A percentile compares a stretch with the other conserved stretches of the same genome.
Evolutionary conservation across 306 rosid genomes (phyloP).

Genomic region (Benincasa hispida): DNA sequence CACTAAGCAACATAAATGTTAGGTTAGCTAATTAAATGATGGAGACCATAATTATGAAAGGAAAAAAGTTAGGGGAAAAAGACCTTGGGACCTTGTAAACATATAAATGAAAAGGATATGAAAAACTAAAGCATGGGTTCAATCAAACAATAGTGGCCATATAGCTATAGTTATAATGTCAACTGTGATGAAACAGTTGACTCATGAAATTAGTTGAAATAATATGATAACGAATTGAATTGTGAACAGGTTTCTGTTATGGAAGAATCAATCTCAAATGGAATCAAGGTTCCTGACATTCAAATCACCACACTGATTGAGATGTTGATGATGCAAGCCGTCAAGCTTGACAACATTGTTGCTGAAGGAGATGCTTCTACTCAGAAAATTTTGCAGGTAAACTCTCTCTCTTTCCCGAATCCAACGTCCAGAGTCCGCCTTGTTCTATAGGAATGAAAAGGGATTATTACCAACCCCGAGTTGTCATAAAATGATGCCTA

Average conservation of each 20-base stretch:
- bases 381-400: slow-evolving; percentile 55
- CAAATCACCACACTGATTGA: slow-evolving; percentile 68
- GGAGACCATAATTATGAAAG: no score
- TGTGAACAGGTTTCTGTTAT: slow-evolving; percentile 34
- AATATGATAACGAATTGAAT: neutral
- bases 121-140: neutral
- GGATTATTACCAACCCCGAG: no score
- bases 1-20: no score
- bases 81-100: no score
- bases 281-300: slow-evolving; percentile 66
- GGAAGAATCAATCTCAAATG: slow-evolving; percentile 41
- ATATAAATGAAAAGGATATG: no score
- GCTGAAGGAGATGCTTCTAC: slow-evolving; percentile 65
- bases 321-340: slow-evolving; percentile 85
- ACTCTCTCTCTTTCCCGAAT: neutral
- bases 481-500: neutral
- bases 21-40: no score
- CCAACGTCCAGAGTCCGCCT: neutral
- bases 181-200: neutral
- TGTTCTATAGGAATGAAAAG: no score
- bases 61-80: no score
- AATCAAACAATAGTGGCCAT: neutral
- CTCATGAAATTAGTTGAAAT: neutral
- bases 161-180: neutral
- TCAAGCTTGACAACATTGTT: slow-evolving; percentile 50